Conservation (phyloP, 2,329 filamentous ascomycete genomes). For the Endocalyx cinctus region DNA sequence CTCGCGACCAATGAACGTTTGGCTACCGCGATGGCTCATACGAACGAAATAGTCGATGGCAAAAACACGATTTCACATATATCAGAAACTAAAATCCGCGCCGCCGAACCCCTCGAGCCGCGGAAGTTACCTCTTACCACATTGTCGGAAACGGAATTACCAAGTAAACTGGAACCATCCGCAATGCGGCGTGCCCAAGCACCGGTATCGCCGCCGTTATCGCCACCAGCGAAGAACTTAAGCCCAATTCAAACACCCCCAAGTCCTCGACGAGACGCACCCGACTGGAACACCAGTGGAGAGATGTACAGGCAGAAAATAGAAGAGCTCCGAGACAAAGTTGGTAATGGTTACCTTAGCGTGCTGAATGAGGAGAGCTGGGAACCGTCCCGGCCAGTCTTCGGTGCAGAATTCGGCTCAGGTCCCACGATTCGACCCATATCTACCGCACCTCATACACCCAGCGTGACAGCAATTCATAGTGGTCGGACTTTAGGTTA, state of each 20-base stretch:
- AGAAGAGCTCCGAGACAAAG: conserved; percentile 76
- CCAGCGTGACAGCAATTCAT: conserved; percentile 44
- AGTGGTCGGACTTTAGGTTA: conserved; percentile 49
- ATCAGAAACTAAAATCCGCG: no score
- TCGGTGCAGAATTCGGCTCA: conserved; percentile 32
- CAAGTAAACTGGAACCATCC: conserved; percentile 20
- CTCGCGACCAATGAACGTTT: conserved; percentile 49
- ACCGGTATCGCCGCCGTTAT: conserved; percentile 21
- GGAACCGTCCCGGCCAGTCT: conserved; percentile 41
- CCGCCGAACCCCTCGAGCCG: conserved; percentile 29
- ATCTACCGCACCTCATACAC: conserved; percentile 30
- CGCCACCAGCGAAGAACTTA: no score
- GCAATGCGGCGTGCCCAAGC: conserved; percentile 37
- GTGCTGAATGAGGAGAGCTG: conserved; percentile 75
- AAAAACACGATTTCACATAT: no score
- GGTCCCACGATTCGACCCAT: conserved; percentile 33
- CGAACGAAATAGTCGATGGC: no score
- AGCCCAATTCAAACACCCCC: neutral
- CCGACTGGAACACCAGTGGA: conserved; percentile 63
- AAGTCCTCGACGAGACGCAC: conserved; percentile 28
- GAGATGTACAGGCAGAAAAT: conserved; percentile 85
- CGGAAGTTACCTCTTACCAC: conserved; percentile 23
- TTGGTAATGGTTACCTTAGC: conserved; percentile 83
- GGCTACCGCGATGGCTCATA: conserved; percentile 12
- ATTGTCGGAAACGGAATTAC: conserved; percentile 29